Percentiles rank a stretch among this genome's conserved stretches.
Conservation (phyloP, 2,329 filamentous ascomycete species). For the Cylindrodendrum hubeiense region DNA sequence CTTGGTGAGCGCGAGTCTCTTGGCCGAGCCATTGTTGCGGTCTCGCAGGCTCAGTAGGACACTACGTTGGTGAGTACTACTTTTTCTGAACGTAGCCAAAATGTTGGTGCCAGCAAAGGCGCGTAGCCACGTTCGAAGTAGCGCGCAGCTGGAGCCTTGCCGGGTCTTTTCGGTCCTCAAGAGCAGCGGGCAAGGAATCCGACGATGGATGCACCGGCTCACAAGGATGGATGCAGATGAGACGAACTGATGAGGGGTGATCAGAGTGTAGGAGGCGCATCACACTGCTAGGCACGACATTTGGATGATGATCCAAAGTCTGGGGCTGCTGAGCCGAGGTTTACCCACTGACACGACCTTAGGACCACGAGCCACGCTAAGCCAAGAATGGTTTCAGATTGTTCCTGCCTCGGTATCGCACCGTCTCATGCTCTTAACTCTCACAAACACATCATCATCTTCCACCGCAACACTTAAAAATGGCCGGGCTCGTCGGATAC, state of each 20-base stretch:
- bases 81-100: conserved; percentile 44
- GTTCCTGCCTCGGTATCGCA: conserved; percentile 29
- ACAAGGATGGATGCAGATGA: conserved; percentile 13
- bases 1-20: conserved; percentile 88
- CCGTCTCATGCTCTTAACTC: conserved; percentile 16
- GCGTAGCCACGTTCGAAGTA: conserved; percentile 26
- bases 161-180: background rate
- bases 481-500: conserved; percentile 63
- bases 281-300: conserved; percentile 17
- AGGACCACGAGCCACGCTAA: conserved; percentile 32
- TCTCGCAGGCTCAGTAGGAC: conserved; percentile 57
- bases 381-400: conserved; percentile 26
- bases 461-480: conserved; percentile 36
- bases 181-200: background rate
- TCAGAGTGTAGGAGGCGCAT: conserved; percentile 7
- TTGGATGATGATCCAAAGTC: conserved; percentile 31
- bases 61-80: conserved; percentile 55
- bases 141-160: conserved; percentile 18
- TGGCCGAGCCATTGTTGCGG: conserved; percentile 69
- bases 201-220: background rate
- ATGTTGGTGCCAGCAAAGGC: conserved; percentile 39
- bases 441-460: conserved; percentile 10
- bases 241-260: conserved; percentile 26
- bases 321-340: conserved; percentile 30
- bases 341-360: conserved; percentile 21